Evolutionary conservation across 192 early-diverging fungal genomes (phyloP).

Genomic region (Mortierella claussenii): DNA sequence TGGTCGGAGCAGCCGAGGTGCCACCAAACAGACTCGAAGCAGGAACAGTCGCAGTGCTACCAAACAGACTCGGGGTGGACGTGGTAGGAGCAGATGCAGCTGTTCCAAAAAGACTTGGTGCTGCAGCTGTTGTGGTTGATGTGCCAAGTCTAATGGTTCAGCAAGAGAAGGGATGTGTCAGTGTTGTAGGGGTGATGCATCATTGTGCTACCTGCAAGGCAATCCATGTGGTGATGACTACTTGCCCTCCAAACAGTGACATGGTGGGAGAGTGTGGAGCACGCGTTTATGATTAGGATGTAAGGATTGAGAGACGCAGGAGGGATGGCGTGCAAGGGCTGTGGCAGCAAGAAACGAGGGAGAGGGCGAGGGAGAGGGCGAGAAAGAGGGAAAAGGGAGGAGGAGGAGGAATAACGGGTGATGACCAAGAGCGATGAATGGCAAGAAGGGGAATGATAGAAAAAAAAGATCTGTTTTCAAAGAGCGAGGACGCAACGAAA

Average conservation of each 20-base stretch:
- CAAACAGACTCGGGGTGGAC: background rate
- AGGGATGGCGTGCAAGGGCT: background rate
- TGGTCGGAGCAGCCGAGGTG: background rate
- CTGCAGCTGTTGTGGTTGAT: background rate
- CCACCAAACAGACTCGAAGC: background rate
- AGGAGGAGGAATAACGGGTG: too few species aligned
- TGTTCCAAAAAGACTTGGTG: background rate
- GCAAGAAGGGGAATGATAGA: too few species aligned
- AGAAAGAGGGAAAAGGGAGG: too few species aligned
- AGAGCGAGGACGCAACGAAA: too few species aligned
- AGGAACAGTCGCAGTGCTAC: background rate
- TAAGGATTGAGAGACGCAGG: background rate
- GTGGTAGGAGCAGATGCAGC: background rate
- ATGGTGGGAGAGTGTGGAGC: background rate
- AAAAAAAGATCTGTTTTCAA: too few species aligned
- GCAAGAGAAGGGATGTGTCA: too few species aligned
- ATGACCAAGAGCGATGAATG: too few species aligned
- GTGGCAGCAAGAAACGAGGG: too few species aligned
- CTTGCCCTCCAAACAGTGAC: conserved; percentile 4
- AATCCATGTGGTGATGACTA: background rate
- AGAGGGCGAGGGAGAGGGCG: too few species aligned
- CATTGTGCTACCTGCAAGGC: too few species aligned
- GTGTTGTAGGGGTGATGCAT: too few species aligned
- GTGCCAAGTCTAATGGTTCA: too few species aligned
- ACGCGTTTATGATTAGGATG: background rate